These are phyloP conservation scores for Solioccasus polychromus DNA, from an alignment of 768 basidiomycete species.

Conservation along the genomic window DNA sequence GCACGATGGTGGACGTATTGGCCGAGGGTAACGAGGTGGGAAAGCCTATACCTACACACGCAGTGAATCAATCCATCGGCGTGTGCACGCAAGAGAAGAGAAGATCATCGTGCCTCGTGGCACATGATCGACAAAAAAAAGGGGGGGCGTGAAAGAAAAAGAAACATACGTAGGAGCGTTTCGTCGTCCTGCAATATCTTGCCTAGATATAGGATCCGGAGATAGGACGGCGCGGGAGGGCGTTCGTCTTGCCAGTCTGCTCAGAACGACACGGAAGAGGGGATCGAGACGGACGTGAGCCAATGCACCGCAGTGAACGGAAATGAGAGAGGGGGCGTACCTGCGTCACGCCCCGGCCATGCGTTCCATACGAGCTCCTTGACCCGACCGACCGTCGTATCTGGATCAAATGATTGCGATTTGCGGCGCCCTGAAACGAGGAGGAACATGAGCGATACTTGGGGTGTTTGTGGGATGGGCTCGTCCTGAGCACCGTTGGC, in stretches of 20 bases:
- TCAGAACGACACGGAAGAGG: no score
- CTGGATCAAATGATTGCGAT: constrained; percentile 73
- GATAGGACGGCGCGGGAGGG: constrained; percentile 73
- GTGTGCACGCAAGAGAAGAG: no score
- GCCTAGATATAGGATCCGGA: constrained; percentile 73
- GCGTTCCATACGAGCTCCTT: constrained; percentile 84
- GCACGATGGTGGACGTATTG: constrained; percentile 59
- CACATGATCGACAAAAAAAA: no score
- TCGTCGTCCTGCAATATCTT: constrained; percentile 85
- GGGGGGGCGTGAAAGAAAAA: not conserved
- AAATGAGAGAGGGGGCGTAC: constrained; percentile 32
- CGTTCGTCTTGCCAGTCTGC: constrained; percentile 80
- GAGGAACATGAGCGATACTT: constrained; percentile 67
- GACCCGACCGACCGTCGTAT: constrained; percentile 70
- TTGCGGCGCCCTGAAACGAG: constrained; percentile 66
- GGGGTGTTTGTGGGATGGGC: constrained; percentile 55
- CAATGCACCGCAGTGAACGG: constrained; percentile 1
- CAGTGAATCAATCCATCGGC: no score
- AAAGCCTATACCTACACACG: constrained; percentile 31
- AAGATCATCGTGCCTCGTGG: not conserved
- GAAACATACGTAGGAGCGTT: constrained; percentile 57
- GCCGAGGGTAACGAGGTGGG: constrained; percentile 27
- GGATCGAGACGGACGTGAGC: no score
- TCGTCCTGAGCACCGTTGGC: no score
- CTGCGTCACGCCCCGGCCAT: constrained; percentile 56